Conservation (phyloP, 164 flowering plant genomes). For the Echeveria elegans region DNA sequence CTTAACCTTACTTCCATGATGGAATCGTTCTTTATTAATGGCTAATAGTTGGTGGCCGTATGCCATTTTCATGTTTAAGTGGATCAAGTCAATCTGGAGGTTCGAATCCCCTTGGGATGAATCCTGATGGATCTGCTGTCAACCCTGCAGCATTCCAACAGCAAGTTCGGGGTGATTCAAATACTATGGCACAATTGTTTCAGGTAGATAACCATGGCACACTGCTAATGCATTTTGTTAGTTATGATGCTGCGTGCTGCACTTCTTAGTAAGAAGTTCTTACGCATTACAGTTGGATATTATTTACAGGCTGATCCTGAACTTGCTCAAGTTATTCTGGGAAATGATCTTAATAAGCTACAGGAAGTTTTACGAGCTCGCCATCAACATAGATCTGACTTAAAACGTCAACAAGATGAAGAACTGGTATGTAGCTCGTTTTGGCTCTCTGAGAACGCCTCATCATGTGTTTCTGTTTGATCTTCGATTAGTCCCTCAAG, state of each 20-base stretch:
- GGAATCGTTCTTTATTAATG: neutral
- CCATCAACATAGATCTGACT: constrained; percentile 54
- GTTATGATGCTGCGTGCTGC: neutral
- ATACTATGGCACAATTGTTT: constrained; percentile 64
- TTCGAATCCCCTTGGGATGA: constrained; percentile 29
- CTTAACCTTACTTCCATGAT: neutral
- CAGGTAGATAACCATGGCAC: constrained; percentile 37
- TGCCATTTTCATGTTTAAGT: neutral
- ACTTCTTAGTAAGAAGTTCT: neutral
- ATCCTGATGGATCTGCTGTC: constrained; percentile 90
- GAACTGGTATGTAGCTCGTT: constrained; percentile 53
- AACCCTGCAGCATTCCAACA: constrained; percentile 87
- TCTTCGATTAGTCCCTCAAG: too few species aligned
- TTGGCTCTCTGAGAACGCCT: neutral
- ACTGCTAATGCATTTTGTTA: neutral
- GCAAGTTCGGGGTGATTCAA: constrained; percentile 57
- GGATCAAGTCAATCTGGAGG: neutral
- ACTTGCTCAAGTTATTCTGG: constrained; percentile 77
- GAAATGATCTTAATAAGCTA: constrained; percentile 65
- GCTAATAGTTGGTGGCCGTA: neutral
- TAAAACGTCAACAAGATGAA: constrained; percentile 63
- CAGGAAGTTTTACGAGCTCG: constrained; percentile 64
- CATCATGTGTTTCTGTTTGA: too few species aligned
- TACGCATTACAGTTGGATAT: neutral
- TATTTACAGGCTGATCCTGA: constrained; percentile 48